Evolutionary conservation across 352 stramenopile species (phyloP), one percentile per base, ranked within the genome.

Genomic region (Pythium monospermum): DNA sequence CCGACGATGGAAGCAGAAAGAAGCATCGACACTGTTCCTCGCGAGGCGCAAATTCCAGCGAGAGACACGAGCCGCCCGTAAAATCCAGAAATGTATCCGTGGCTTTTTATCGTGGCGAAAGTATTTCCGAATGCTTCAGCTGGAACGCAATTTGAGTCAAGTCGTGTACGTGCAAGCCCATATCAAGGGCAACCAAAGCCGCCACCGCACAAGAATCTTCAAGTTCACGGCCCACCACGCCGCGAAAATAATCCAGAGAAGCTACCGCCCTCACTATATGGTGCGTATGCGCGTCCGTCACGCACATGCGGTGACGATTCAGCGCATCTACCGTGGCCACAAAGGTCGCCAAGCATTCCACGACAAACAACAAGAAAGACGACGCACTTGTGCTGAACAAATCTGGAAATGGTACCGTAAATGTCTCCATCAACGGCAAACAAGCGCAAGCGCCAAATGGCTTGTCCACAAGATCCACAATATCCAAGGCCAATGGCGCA

Each of bases 401-500:
- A 80, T 86, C 36, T 71, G 63, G 61, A 22, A n/a, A 18, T 91
- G 76, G 76, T 85, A 72, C 57, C 76, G 71, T 1, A 57, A 51
- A 25, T 83, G 66, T 38, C 33, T 68, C 18, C 49, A 68, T n/a
- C 47, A 68, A 4, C 65, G 59, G 3, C 56, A 84, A 7, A 64
- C 76, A 12, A 46, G 30, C 11, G 47, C 23, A 12, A 66, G 71
- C 4, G 67, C 73, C 1, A 53, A 50, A 2, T 85, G 73, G 73
- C 68, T 85, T 3, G 41, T 83, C n/a, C 16, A 27, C 12, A 83
- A 81, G 47, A 66, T 85, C 23, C 61, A 56, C 49, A 62, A 49
- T 32, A 79, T 87, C 51, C 74, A 90, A 57, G 56, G 66, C 12
- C 68, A 87, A 33, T 90, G 77, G 71, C 61, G 74, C 2, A 74